A percentile compares a stretch with the other conserved stretches of the same genome.
phyloP scores from a whole-genome alignment of 148 eudicot species.

The Camellia sinensis region DNA sequence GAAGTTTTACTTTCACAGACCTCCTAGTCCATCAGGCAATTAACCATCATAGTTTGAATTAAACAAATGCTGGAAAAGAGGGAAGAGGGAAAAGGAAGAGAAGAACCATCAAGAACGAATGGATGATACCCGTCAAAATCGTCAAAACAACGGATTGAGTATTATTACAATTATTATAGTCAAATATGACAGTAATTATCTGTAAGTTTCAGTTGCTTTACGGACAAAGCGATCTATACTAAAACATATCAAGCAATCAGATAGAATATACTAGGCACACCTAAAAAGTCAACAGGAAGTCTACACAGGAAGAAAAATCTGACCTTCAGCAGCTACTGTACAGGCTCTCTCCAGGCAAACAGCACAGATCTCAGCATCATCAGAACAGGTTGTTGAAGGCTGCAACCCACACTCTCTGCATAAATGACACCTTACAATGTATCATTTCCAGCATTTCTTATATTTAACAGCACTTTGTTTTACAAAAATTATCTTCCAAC shows the following conservation, averaged over 20 bases:
- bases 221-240: too few species aligned
- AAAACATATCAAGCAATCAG: neutral
- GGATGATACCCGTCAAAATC: neutral
- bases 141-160: neutral
- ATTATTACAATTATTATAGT: neutral
- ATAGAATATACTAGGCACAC: neutral
- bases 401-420: slow-evolving; percentile 85
- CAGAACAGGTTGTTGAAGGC: slow-evolving; percentile 46
- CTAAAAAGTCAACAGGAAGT: neutral
- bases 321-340: slow-evolving; percentile 95
- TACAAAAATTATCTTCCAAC: neutral
- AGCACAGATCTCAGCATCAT: slow-evolving; percentile 81
- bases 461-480: neutral
- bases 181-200: neutral
- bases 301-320: slow-evolving; percentile 36
- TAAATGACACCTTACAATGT: slow-evolving; percentile 8
- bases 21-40: neutral
- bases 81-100: slow-evolving; percentile 60
- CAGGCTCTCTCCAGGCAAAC: slow-evolving; percentile 96
- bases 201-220: neutral
- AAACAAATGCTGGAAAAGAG: neutral
- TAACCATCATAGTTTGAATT: too few species aligned
- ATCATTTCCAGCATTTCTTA: neutral
- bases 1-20: neutral
- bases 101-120: neutral